Conservation (phyloP, 306 rosid genomes). For the Cucurbita argyrosperma region DNA sequence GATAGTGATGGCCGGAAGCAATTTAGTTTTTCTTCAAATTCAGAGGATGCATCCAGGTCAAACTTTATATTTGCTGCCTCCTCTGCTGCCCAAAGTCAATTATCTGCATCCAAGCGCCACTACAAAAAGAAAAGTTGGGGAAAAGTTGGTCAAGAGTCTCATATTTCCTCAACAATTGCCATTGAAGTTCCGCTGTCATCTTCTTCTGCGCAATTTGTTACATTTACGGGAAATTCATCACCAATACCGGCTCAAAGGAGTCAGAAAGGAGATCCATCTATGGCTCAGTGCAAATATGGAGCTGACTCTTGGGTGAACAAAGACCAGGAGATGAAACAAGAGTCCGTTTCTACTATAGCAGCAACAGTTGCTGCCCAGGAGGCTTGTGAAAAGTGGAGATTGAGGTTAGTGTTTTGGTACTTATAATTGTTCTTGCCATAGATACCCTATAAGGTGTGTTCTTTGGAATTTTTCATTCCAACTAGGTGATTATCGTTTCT, state of each 20-base stretch:
- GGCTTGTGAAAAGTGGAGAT: constrained; percentile 88
- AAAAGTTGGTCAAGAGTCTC: constrained; percentile 46
- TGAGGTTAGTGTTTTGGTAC: constrained; percentile 41
- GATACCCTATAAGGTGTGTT: neutral
- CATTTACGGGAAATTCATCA: constrained; percentile 43
- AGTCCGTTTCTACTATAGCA: constrained; percentile 28
- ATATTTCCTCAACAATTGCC: constrained; percentile 22
- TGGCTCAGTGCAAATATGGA: constrained; percentile 21
- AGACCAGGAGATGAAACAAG: constrained; percentile 28
- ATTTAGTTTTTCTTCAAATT: constrained; percentile 30
- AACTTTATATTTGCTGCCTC: constrained; percentile 77
- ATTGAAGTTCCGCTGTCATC: constrained; percentile 47
- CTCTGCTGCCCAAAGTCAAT: constrained; percentile 42
- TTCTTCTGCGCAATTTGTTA: constrained; percentile 29
- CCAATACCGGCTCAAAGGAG: constrained; percentile 24
- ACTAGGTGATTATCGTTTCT: constrained; percentile 1
- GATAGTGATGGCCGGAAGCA: constrained; percentile 25
- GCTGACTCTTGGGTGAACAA: constrained; percentile 24
- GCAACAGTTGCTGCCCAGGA: constrained; percentile 51
- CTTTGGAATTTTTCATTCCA: neutral
- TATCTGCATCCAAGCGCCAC: constrained; percentile 39
- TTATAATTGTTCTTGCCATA: neutral
- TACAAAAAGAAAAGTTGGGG: constrained; percentile 44
- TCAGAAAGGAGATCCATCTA: constrained; percentile 30
- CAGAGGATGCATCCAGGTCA: constrained; percentile 30